Base-by-base conservation (phyloP, 306 rosid species). In the Citrullus mucosospermus region DNA sequence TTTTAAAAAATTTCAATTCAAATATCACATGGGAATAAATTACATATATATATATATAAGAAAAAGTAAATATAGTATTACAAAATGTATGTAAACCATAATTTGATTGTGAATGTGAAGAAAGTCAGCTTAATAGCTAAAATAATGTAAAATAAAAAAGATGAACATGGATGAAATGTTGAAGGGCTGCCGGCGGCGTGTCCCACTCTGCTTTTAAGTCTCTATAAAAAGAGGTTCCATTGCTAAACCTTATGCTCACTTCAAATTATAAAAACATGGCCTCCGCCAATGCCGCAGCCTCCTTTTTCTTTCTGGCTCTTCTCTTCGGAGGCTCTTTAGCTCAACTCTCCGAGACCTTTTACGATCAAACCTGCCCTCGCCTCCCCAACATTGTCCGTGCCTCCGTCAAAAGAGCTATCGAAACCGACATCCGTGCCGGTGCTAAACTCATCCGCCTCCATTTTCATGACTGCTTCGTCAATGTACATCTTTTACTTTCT, bases 401-500 rank as follows among this genome's bases (percentile, higher is more conserved):
- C 41, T 39, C 22, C 41, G 77, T 72, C 59, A 72, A 72, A 15
- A 28, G 14, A 48, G 59, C 77, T 1, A 28, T 48, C 9, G 15
- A 25, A 8, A 6, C 20, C 36, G 59, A 72, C 25, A 4, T 50
- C 59, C 77, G 77, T 15, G 59, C 77, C 6, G 75, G 75, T 4
- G 54, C 75, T 4, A 68, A 41, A 20, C 75, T 68, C 54, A 68
- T 68, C 34, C 75, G 75, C 34, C 75, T 68, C 36, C 75, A 68
- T 22, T 70, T 70, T 39, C 76, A 70, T 39, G 76, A 70, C 18
- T 70, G 76, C 57, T 70, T 70, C 38, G 75, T 68, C 55, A 69
- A 69, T 44, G 75, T 69, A 53, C 20, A 53, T 4, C 8, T 12
- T 13, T 9, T 10, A 2, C 3, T 48, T 48, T 12, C 9, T 43